Base-by-base conservation (phyloP, 2,329 filamentous ascomycete genomes). In the Fusarium continuum region DNA sequence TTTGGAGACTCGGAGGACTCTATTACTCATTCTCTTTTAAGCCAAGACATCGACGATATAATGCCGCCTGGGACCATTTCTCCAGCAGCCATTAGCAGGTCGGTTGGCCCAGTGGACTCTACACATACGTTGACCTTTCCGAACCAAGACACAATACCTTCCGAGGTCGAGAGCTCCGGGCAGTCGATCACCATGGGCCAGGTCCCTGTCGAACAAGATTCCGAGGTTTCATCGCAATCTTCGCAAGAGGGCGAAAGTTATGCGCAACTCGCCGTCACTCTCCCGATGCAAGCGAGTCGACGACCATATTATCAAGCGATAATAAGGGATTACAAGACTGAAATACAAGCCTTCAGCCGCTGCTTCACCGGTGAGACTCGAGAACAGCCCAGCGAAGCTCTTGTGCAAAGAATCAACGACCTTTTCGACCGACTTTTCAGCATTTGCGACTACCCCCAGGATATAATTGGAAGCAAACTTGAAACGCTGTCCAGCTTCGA, bases 361-460 rank as follows among this genome's bases (percentile, higher is more conserved):
- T 70, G 73, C 2, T 83, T 86, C 48, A 78, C 70, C 16, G 73
- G 72, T 4, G 77, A 80, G 25, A 73, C 73, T 5, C 74, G 74
- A 22, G 58, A 70, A 19, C 72, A 76, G 13, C 81, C 84, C 0
- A 75, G 79, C 8, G 59, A 73, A 3, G 64, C 66, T 3, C 64
- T 83, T 2, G 71, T 83, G 6, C 69, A 73, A 11, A 81, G 77
- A 44, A 79, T 89, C 8, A 80, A 87, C 57, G 68, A 74, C 7
- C 75, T 88, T 60, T 79, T 89, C 35, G 74, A 77, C 17, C 75
- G 75, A 29, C 76, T 89, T 9, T 75, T 81, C 35, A 81, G 84
- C 49, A 74, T 87, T 17, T 87, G 85, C 68, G 85, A 88, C 67
- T 80, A 85, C 32, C 85, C 85, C 5, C 80, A 82, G 5, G 81